Evolutionary conservation across 1,284 basidiomycete genomes (phyloP), one percentile per base, ranked within the genome.

Genomic region (Rhodotorula glutinis): DNA sequence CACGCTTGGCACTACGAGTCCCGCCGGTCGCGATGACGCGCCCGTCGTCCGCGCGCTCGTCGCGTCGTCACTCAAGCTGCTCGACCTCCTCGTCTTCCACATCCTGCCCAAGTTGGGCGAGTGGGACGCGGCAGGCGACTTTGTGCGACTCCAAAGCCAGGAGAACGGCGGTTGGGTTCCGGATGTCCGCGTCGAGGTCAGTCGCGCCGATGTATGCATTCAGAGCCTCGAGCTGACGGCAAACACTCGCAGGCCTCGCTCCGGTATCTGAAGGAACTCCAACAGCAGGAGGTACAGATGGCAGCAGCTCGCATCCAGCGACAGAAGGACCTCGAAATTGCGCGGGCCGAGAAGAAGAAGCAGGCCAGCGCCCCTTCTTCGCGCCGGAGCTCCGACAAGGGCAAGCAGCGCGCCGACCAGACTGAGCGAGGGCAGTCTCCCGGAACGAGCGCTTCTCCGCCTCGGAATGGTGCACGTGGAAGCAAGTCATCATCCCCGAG

Each of bases 111-210:
- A 51, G 7, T 56, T 73, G 11, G 66, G 65, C n/a, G 69, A 73
- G 25, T 73, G 69, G 69, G 72, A 73, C 25, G 72, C 69, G 2
- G 72, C 72, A 57, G 69, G 59, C 4, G 72, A 73, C 40, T 69
- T 67, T 53, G 60, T 66, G 17, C 43, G 69, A 9, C 21, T 63
- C 11, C 72, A 73, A 23, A 53, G 65, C 16, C 57, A 63, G 40
- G 72, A 73, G 61, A 73, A 71, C 25, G 69, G 69, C 0, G 69
- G 72, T 0, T 73, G 66, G 66, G 60, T 73, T 10, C 69, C 66
- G 8, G 69, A 73, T 30, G 51, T 51, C 30, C 38, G 72, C 16
- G 65, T 73, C 53, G 67, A 71, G 53, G 72, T 73, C 58, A 27
- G 23, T 51, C 10, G 40, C 25, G 2, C 38, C 1, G 9, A 30